Evolutionary conservation across 1,284 basidiomycete species (phyloP), one percentile per base, ranked within the genome.

Genomic region (Mixia osmundae): DNA sequence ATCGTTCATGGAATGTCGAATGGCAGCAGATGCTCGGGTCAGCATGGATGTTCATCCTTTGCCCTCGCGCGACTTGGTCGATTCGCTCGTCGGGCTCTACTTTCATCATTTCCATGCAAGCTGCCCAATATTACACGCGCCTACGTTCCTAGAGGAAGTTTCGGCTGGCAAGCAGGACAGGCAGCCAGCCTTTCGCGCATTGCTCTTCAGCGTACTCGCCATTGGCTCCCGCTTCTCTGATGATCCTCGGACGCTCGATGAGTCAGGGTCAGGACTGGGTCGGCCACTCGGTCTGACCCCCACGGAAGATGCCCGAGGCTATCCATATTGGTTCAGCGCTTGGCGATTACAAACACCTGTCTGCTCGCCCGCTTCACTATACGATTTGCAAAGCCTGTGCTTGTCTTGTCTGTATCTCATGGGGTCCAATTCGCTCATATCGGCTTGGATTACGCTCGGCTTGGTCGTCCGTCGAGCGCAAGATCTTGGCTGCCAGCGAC

Each of bases 41-140:
- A n/a, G n/a, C n/a, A n/a, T n/a, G n/a, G n/a, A n/a, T n/a, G n/a
- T n/a, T n/a, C n/a, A n/a, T 19, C 16, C 32, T 3, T n/a, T 37
- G 1, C 42, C 41, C 1, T 40, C 42, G 3, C 21, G 33, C 3
- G 72, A 77, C 40, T 60, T 87, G 5, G 63, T 72, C 10, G 45
- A 50, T 2, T 48, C 48, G 1, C 65, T 89, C 21, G 61, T 82
- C 44, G 65, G 72, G 18, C 58, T 68, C 6, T 85, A 73, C 51
- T 87, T 85, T 50, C 45, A 47, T 1, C 51, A 67, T 31, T 53
- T 68, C 45, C 77, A 82, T 50, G 47, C 55, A 2, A 63, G 69
- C 45, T 56, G 68, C 21, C 76, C 78, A 3, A 58, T 85, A n/a
- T 58, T 89, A 3, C 80, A 87, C 51, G 67, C 69, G 0, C 69